Evolutionary conservation across 371 early-diverging fungal species (phyloP).

Genomic region (Smittium mucronatum): DNA sequence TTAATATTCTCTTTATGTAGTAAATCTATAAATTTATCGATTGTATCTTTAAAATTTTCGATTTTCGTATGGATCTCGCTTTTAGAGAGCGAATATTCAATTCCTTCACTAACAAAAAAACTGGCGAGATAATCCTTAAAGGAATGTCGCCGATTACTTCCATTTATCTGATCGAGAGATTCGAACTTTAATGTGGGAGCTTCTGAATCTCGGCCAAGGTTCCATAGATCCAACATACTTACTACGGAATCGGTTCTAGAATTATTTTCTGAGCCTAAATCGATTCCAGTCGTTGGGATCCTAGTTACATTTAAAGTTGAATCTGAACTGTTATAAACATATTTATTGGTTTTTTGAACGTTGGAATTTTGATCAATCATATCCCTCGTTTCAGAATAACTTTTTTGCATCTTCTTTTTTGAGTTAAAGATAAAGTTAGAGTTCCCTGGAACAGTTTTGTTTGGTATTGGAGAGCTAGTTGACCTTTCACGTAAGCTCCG

Average conservation of each 20-base stretch:
- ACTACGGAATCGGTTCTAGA: not conserved
- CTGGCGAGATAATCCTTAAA: not conserved
- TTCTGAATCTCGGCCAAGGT: not conserved
- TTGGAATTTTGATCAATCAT: not conserved
- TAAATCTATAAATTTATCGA: not conserved
- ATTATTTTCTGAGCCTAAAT: not conserved
- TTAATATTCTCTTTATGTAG: not conserved
- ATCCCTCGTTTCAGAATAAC: not conserved
- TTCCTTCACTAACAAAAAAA: not conserved
- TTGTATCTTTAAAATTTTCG: not conserved
- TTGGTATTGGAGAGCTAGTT: not conserved
- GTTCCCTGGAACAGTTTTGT: not conserved
- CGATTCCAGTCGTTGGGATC: not conserved
- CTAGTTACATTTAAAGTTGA: not conserved
- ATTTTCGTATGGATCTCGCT: not conserved
- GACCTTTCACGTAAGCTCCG: not conserved
- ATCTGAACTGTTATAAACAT: not conserved
- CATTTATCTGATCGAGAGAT: not conserved
- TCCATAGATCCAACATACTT: not conserved
- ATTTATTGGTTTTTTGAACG: not conserved
- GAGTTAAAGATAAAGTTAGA: not conserved
- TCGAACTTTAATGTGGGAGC: not conserved
- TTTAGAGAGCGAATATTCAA: not conserved
- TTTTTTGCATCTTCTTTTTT: too few species aligned
- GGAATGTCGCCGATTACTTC: not conserved